Conservation (phyloP, 1,139 yeast genomes). For the Geotrichum europaeum region DNA sequence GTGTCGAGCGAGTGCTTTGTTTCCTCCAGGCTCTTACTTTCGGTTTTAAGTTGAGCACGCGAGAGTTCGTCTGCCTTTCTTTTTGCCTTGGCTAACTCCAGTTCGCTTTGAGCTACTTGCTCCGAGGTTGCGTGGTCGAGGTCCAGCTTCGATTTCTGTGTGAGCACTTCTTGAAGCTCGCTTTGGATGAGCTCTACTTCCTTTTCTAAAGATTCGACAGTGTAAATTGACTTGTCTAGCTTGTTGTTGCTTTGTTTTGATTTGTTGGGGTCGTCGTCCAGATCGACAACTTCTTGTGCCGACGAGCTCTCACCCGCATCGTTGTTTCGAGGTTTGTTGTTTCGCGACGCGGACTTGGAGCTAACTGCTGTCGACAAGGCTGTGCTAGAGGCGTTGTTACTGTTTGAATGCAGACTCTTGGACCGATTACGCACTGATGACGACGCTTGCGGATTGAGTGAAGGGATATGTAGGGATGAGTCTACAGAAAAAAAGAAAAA, state of each 20-base stretch:
- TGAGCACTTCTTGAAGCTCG: conserved; percentile 42
- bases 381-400: not conserved
- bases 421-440: conserved; percentile 8
- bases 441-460: not conserved
- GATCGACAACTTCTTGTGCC: not conserved
- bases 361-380: not conserved
- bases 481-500: not conserved
- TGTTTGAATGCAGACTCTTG: conserved; percentile 9
- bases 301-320: not conserved
- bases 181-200: conserved; percentile 46
- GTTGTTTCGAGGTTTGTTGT: not conserved
- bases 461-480: conserved; percentile 8
- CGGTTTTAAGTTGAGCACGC: conserved; percentile 44
- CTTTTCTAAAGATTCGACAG: conserved; percentile 46
- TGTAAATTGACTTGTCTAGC: conserved; percentile 29
- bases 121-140: conserved; percentile 42
- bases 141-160: conserved; percentile 38
- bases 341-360: conserved; percentile 1
- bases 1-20: conserved; percentile 37
- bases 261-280: not conserved
- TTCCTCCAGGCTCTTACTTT: conserved; percentile 45
- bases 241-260: conserved; percentile 1
- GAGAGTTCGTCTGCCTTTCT: conserved; percentile 46
- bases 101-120: conserved; percentile 36
- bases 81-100: conserved; percentile 41